Evolutionary conservation across 1,284 basidiomycete genomes (phyloP).

Genomic region (Boletellus deceptivus): DNA sequence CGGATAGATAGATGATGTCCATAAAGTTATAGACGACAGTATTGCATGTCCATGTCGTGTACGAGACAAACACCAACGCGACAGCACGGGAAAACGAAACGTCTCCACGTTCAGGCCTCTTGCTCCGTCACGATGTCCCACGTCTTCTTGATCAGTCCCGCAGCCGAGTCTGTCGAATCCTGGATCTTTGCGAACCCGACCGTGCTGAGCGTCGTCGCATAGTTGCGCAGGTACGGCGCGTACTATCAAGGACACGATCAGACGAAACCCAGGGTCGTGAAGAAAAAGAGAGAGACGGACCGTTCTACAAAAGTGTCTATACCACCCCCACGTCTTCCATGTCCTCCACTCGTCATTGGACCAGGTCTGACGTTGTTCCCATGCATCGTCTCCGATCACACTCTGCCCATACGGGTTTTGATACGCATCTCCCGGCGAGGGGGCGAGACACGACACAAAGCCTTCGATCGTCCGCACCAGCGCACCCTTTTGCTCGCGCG

Average conservation of each 20-base stretch:
- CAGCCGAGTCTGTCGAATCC: conserved; percentile 53
- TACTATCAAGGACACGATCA: conserved; percentile 45
- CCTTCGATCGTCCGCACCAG: conserved; percentile 66
- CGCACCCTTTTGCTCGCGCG: conserved; percentile 70
- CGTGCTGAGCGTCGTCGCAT: conserved; percentile 61
- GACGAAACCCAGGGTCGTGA: background rate
- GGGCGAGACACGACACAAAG: conserved; percentile 63
- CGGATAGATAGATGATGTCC: conserved; percentile 7
- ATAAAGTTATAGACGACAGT: conserved; percentile 14
- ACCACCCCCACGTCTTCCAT: conserved; percentile 88
- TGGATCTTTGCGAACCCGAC: conserved; percentile 64
- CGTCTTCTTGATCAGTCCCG: conserved; percentile 56
- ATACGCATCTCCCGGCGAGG: conserved; percentile 37
- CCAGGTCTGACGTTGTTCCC: conserved; percentile 71
- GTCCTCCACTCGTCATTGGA: conserved; percentile 68
- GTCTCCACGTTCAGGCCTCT: conserved; percentile 26
- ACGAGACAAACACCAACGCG: background rate
- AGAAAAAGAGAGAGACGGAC: conserved; percentile 42
- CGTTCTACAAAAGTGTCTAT: conserved; percentile 76
- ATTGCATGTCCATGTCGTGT: background rate
- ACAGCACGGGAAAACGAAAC: background rate
- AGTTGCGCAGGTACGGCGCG: conserved; percentile 70
- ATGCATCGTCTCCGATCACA: conserved; percentile 58
- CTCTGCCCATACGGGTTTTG: conserved; percentile 46
- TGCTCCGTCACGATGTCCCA: conserved; percentile 72